Conservation (phyloP, 2,329 filamentous ascomycete species). For the Blumeria hordei region DNA sequence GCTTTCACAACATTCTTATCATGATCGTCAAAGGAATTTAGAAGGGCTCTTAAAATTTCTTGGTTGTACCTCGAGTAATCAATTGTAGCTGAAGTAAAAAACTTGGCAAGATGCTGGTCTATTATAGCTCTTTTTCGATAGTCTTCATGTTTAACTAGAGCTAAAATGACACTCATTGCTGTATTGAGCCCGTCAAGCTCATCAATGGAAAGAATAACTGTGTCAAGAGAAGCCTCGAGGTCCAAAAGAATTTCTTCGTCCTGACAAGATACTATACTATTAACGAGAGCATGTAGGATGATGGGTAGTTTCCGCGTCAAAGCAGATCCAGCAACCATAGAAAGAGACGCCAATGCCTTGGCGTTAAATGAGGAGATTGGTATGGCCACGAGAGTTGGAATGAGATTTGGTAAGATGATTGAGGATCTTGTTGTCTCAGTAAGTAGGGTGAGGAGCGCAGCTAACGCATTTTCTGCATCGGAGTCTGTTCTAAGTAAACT, state of each 20-base stretch:
- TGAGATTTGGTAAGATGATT: slow-evolving; percentile 85
- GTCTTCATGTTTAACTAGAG: slow-evolving; percentile 77
- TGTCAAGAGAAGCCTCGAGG: slow-evolving; percentile 61
- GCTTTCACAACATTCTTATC: slow-evolving; percentile 70
- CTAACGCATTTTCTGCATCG: slow-evolving; percentile 75
- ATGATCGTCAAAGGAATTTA: slow-evolving; percentile 77
- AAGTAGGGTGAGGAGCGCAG: slow-evolving; percentile 76
- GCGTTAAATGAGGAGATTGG: slow-evolving; percentile 92
- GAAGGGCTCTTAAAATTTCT: slow-evolving; percentile 71
- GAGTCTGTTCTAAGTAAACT: slow-evolving; percentile 68
- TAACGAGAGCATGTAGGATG: slow-evolving; percentile 84
- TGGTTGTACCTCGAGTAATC: slow-evolving; percentile 94
- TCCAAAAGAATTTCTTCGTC: slow-evolving; percentile 53
- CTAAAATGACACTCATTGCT: slow-evolving; percentile 78
- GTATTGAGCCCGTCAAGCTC: slow-evolving; percentile 91
- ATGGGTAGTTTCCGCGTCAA: slow-evolving; percentile 78
- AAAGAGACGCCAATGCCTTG: slow-evolving; percentile 73
- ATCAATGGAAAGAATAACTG: slow-evolving; percentile 76
- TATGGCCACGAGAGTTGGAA: slow-evolving; percentile 72
- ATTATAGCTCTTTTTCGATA: slow-evolving; percentile 61
- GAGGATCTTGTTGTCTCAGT: slow-evolving; percentile 87
- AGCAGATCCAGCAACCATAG: slow-evolving; percentile 67
- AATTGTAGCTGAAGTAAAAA: slow-evolving; percentile 57
- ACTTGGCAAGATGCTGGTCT: slow-evolving; percentile 57
- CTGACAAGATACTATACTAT: slow-evolving; percentile 58